Evolutionary conservation across 169 alveolate genomes (phyloP).

Genomic region (Hammondia hammondi): DNA sequence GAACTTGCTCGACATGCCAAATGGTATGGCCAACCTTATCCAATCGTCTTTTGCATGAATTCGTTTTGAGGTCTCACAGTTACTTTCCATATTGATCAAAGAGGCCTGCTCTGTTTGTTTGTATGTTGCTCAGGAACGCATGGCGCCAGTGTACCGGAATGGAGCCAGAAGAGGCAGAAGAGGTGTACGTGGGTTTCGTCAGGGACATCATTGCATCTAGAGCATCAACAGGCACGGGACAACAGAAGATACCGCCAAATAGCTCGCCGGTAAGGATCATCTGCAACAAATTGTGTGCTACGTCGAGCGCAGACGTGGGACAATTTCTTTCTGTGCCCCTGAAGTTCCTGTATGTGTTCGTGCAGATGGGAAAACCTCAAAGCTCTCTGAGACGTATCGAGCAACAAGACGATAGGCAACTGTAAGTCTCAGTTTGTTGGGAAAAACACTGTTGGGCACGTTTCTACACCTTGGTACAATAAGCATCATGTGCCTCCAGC

Average conservation of each 20-base stretch:
- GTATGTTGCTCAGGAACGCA: slow-evolving; percentile 32
- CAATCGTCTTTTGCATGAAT: no score
- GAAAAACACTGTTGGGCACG: not conserved
- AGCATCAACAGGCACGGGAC: not conserved
- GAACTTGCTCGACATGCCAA: slow-evolving; percentile 29
- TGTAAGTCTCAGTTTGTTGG: not conserved
- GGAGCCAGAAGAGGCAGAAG: slow-evolving; percentile 19
- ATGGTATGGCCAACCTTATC: slow-evolving; percentile 19
- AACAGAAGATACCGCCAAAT: not conserved
- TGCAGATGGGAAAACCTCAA: slow-evolving; percentile 14
- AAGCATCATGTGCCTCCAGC: not conserved
- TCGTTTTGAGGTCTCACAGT: not conserved
- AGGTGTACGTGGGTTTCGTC: not conserved
- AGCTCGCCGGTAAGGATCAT: not conserved
- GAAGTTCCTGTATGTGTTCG: not conserved
- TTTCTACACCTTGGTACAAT: no score
- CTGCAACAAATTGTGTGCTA: not conserved
- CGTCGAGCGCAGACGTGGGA: not conserved
- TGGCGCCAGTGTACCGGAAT: slow-evolving; percentile 45
- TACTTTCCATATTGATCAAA: no score
- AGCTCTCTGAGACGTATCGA: slow-evolving; percentile 20
- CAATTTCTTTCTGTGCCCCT: not conserved
- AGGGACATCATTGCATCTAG: not conserved
- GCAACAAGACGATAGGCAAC: not conserved
- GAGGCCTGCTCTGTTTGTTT: no score